Evolutionary conservation across 2,329 filamentous ascomycete species (phyloP), one percentile per base, ranked within the genome.

Genomic region (Cladosporium colombiae): DNA sequence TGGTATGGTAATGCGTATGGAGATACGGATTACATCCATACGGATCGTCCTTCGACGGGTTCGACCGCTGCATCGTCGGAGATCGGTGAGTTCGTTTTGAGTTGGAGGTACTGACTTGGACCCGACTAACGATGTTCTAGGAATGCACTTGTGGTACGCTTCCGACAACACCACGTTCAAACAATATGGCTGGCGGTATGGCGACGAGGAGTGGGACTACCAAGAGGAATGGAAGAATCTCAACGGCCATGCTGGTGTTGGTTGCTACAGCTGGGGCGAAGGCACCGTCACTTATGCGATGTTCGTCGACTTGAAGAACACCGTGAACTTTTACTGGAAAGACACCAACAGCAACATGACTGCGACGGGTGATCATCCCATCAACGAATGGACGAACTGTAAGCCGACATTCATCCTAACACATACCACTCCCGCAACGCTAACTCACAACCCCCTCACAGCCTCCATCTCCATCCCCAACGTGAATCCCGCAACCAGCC

Each of bases 101-200:
- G 31, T 13, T 18, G 29, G 27, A 29, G 27, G 27, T 27, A 27
- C 11, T 6, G 1, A 18, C 13, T 35, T 57, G 7, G 11, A 7
- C 27, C 14, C 21, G 33, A n/a, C 57, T 60, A 4, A 60, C 33
- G 14, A 10, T n/a, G 3, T 18, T 27, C 0, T 74, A 6, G 80
- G 79, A 25, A 81, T 82, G 75, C 78, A 81, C 66, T 72, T 82
- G 44, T 82, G 80, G 80, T 82, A 78, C 65, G 77, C 79, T 5
- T 72, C 68, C n/a, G 75, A 78, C 65, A 72, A 74, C 7, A 75
- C 73, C 0, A 79, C 78, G 0, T 81, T 82, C 66, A 65, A 78
- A 50, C 78, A 81, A 65, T 76, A 77, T 35, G 76, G 75, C 1
- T 82, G 80, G 79, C 76, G 77, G 37, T 75, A 76, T 10, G 77